Conservation (phyloP, 23 red algal genomes). For the Gracilariopsis chorda region DNA sequence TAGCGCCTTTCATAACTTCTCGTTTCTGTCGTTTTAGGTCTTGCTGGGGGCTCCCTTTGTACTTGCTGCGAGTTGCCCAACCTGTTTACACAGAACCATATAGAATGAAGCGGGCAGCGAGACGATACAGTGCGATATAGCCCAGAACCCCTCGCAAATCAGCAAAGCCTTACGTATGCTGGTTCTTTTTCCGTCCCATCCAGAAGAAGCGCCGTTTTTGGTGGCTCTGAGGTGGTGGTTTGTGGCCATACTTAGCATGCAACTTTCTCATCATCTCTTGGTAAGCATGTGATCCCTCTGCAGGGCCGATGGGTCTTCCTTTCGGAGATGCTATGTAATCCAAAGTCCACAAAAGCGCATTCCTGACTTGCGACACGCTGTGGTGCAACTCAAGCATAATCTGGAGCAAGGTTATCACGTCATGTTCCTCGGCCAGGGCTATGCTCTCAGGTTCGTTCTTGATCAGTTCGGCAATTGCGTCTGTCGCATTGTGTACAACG, state of each 20-base stretch:
- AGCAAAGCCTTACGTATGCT: too few species aligned
- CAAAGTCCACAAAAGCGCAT: constrained; percentile 44
- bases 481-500: constrained; percentile 30
- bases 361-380: neutral
- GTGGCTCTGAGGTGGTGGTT: neutral
- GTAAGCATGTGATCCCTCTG: constrained; percentile 23
- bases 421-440: neutral
- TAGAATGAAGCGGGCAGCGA: too few species aligned
- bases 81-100: too few species aligned
- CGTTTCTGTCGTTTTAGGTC: too few species aligned
- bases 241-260: neutral
- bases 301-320: neutral
- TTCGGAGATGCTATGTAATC: constrained; percentile 22
- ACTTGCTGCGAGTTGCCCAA: too few species aligned
- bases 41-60: too few species aligned
- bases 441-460: constrained; percentile 34
- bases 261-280: constrained; percentile 32
- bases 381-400: neutral
- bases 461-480: constrained; percentile 50
- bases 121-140: too few species aligned
- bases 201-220: neutral
- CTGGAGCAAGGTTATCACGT: neutral
- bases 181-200: neutral
- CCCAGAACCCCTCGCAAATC: too few species aligned
- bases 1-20: too few species aligned